Base-by-base conservation (phyloP, 2,329 filamentous ascomycete genomes). In the Verticillium albo-atrum region DNA sequence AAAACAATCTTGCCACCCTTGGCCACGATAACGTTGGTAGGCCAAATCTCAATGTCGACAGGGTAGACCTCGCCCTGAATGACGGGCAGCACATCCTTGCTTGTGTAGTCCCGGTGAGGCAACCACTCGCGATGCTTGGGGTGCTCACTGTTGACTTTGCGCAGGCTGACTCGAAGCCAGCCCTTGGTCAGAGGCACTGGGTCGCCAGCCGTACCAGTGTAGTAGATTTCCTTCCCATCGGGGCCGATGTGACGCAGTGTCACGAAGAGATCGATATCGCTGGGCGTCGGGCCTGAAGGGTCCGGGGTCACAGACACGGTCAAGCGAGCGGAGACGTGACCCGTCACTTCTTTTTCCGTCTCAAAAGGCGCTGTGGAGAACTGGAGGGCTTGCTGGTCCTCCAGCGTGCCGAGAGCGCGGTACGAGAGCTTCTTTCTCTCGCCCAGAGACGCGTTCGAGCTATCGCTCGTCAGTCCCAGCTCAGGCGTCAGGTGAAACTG, bases 301-400 rank as follows among this genome's bases (percentile, higher is more conserved):
- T 77, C 84, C 63, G 87, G 73, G 0, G 82, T 86, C 3, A 88
- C 72, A 0, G 87, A 89, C 0, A 89, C 82, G 61, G 86, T 84
- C 4, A 91, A 75, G 63, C 85, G 87, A 0, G 86, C 86, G 0
- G 84, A 76, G 28, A 89, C 75, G 66, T 90, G 86, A 0, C 89
- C 89, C 0, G 89, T 91, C 58, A 91, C 83, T 67, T 91, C 89
- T 0, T 82, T 88, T 65, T 90, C 86, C 6, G 75, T 61, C n/a
- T 80, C 77, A 60, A 90, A 89, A 0, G 84, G 74, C 0, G 75
- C 59, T 0, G 83, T 88, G 1, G 74, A 76, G 68, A 90, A 90
- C 50, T 83, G 81, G 0, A 90, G 64, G 0, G 79, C 60, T 56
- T 87, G 75, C 0, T 79, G 80, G 10, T 81, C 75, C 0, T 85